Conservation (phyloP, 331 rosid species). For the Quercus phellos region DNA sequence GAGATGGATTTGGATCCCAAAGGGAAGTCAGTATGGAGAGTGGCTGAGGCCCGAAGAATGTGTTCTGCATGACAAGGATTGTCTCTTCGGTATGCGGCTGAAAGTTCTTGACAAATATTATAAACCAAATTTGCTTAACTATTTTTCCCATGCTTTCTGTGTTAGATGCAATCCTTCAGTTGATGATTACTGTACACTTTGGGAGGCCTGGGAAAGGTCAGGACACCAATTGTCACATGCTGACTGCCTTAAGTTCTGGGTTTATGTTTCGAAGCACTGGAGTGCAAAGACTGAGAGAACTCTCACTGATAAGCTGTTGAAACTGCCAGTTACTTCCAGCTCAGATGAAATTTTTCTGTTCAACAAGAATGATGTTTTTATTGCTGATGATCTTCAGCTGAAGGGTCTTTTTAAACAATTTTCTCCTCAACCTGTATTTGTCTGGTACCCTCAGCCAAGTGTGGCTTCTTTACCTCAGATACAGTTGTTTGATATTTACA, state of each 20-base stretch:
- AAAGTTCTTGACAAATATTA: constrained; percentile 36
- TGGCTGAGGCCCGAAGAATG: constrained; percentile 47
- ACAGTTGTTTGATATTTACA: constrained; percentile 34
- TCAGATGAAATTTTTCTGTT: constrained; percentile 23
- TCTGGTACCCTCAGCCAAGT: constrained; percentile 55
- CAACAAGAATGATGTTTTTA: constrained; percentile 26
- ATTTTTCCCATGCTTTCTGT: constrained; percentile 36
- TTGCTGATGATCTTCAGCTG: constrained; percentile 60
- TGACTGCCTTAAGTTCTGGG: constrained; percentile 62
- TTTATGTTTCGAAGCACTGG: constrained; percentile 35
- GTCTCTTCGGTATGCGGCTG: constrained; percentile 45
- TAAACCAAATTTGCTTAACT: constrained; percentile 26
- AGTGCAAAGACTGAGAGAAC: constrained; percentile 15
- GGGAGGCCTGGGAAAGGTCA: constrained; percentile 34
- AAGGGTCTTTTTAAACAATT: constrained; percentile 47
- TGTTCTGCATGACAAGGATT: constrained; percentile 44
- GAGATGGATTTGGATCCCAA: constrained; percentile 55
- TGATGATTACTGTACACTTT: constrained; percentile 53
- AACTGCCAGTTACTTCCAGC: constrained; percentile 43
- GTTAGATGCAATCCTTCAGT: constrained; percentile 41
- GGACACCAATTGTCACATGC: constrained; percentile 19
- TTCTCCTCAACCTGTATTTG: constrained; percentile 39
- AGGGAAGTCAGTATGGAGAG: constrained; percentile 24
- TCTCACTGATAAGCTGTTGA: constrained; percentile 34
- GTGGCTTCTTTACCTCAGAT: constrained; percentile 26